Evolutionary conservation across 2,329 filamentous ascomycete genomes (phyloP).

Genomic region (Fusarium staphyleae): DNA sequence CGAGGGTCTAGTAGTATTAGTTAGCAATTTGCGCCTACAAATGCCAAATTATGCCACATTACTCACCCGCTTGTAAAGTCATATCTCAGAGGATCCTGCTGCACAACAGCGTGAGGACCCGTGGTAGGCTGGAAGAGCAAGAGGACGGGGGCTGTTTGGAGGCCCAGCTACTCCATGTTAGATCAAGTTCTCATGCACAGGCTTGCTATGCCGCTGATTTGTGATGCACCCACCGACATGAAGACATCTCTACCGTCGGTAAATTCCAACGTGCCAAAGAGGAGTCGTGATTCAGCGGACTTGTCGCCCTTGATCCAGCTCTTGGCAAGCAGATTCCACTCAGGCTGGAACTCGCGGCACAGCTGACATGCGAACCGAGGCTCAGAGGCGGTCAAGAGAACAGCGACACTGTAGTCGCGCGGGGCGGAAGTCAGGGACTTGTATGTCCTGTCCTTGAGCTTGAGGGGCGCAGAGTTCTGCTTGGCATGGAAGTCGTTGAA

Average conservation of each 20-base stretch:
- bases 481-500: conserved; percentile 77
- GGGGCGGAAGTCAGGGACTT: conserved; percentile 76
- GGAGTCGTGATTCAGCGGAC: conserved; percentile 71
- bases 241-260: conserved; percentile 83
- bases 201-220: background rate
- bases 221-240: conserved; percentile 68
- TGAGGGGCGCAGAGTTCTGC: conserved; percentile 70
- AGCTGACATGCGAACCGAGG: conserved; percentile 82
- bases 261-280: conserved; percentile 91
- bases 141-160: conserved; percentile 93
- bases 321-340: conserved; percentile 86
- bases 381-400: conserved; percentile 89
- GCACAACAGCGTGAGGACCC: conserved; percentile 77
- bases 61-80: conserved; percentile 84
- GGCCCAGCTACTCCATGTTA: conserved; percentile 69
- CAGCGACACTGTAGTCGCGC: conserved; percentile 81
- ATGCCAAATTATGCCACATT: background rate
- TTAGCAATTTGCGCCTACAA: background rate
- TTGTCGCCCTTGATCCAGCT: conserved; percentile 90
- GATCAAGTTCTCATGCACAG: background rate
- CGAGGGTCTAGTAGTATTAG: conserved; percentile 61
- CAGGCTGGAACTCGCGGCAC: conserved; percentile 90
- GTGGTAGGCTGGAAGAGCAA: conserved; percentile 85
- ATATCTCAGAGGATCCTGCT: conserved; percentile 75
- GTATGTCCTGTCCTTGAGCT: conserved; percentile 80